A percentile compares a stretch with the other conserved stretches of the same genome.
These are phyloP conservation scores for Piper betle DNA, from an alignment of 164 flowering plant genomes.

Conservation along the genomic window DNA sequence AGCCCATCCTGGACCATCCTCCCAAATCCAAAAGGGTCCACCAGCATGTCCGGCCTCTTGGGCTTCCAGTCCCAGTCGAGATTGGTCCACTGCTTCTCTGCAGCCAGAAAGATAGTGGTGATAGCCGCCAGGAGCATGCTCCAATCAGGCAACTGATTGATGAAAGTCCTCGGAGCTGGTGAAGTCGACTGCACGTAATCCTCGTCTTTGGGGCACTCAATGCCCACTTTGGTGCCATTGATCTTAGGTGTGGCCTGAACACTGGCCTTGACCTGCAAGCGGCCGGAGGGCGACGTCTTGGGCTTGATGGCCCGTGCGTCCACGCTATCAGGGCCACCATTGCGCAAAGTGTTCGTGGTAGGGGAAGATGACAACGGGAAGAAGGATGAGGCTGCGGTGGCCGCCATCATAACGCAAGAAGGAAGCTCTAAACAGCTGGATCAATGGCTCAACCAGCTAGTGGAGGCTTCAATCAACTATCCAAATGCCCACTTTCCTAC, in stretches of 20 bases:
- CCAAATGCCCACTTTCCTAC: no score
- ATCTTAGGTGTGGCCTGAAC: slow-evolving; percentile 82
- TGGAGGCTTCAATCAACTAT: no score
- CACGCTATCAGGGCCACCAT: slow-evolving; percentile 40
- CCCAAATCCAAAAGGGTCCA: slow-evolving; percentile 72
- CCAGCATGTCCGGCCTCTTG: slow-evolving; percentile 60
- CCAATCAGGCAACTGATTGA: slow-evolving; percentile 63
- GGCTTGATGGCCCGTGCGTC: slow-evolving; percentile 39
- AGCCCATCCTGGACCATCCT: slow-evolving; percentile 80
- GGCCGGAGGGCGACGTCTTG: slow-evolving; percentile 37
- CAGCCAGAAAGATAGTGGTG: slow-evolving; percentile 87
- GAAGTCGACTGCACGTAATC: slow-evolving; percentile 29
- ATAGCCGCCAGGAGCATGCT: slow-evolving; percentile 97
- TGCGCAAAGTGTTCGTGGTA: slow-evolving; percentile 24
- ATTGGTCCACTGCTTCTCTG: slow-evolving; percentile 97
- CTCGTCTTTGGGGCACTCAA: slow-evolving; percentile 25
- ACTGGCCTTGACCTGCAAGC: slow-evolving; percentile 64
- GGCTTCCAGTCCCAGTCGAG: slow-evolving; percentile 99
- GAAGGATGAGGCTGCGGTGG: slow-evolving; percentile 63
- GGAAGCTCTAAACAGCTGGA: neutral
- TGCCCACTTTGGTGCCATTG: slow-evolving; percentile 52
- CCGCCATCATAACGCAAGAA: slow-evolving; percentile 38
- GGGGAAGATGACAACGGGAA: slow-evolving; percentile 33
- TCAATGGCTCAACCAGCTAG: neutral
- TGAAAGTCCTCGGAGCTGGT: slow-evolving; percentile 57